Base-by-base conservation (phyloP, 116 monocot species). In the Zostera marina region DNA sequence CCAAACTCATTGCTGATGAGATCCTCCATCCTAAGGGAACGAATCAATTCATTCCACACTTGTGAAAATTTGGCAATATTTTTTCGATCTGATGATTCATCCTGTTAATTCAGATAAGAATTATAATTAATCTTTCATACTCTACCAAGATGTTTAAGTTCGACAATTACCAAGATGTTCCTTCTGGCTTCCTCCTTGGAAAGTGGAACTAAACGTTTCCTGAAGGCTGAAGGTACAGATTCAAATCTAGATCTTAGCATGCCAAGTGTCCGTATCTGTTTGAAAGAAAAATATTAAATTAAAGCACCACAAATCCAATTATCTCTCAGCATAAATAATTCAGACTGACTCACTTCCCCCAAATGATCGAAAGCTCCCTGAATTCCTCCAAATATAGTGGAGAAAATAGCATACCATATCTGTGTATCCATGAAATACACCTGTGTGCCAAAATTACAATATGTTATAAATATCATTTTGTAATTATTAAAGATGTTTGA, bases 401-500 rank as follows among this genome's bases (percentile, higher is more conserved):
- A 82, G 66, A 83, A 98, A 67, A 98, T 98, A 20, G 98, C 83
- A 75, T 98, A 98, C 98, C 98, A 98, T 77, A 98, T 98, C 66
- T 90, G 98, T 47, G 76, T 55, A 62, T 98, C 98, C 98, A 98
- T 98, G 68, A 98, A 98, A 74, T 98, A 98, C 24, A 98, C 96
- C 96, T 96, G 44, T 15, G 61, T 41, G 20, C 22, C 16, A 60
- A 63, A 47, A 44, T 5, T 13, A 26, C n/a, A 26, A 46, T 11
- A 42, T 54, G 17, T 60, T 66, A 44, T 61, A 32, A 32, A 32
- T 15, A 9, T n/a, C n/a, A 4, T 45, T 25, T 24, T 51, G 21
- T 2, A 63, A 63, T 11, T 41, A 19, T 8, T 21, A 43, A 17
- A 7, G 3, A 22, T 44, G 43, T 47, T 46, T 0, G n/a, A 61